Percentiles rank a stretch among this genome's conserved stretches.
These are phyloP conservation scores for Phytophthora citrophthora DNA, from an alignment of 352 stramenopile species.

Conservation along the genomic window DNA sequence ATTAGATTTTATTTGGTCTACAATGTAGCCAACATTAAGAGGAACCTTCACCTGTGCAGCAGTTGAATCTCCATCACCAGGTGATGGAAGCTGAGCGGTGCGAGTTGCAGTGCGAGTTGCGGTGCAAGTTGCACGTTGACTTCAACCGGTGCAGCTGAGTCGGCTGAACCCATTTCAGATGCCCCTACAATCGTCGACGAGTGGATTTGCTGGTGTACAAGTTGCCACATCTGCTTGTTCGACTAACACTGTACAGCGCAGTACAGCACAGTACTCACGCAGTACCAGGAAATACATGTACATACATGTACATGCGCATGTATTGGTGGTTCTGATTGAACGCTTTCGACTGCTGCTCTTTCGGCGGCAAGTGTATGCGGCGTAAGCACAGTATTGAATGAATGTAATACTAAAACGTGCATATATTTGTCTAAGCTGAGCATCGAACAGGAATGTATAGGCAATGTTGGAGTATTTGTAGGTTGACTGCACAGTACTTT, in stretches of 20 bases:
- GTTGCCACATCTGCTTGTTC: background rate
- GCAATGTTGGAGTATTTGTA: too few relatives aligned
- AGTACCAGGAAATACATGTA: background rate
- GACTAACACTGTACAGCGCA: constrained; percentile 5
- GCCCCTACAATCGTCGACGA: constrained; percentile 23
- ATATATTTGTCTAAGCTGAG: background rate
- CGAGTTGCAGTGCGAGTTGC: background rate
- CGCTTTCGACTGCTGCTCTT: background rate
- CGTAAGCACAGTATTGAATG: constrained; percentile 15
- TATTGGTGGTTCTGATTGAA: background rate
- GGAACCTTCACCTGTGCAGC: too few relatives aligned
- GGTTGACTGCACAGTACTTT: too few relatives aligned
- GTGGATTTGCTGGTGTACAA: constrained; percentile 17
- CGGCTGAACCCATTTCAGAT: constrained; percentile 17
- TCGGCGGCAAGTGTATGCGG: constrained; percentile 1
- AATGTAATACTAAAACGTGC: background rate
- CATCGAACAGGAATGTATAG: background rate
- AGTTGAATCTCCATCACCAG: too few relatives aligned
- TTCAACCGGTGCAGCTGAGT: constrained; percentile 24
- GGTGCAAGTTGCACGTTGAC: background rate
- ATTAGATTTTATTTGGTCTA: too few relatives aligned
- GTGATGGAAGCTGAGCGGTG: background rate
- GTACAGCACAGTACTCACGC: background rate
- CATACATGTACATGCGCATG: background rate
- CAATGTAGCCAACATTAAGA: too few relatives aligned